Conservation (phyloP, 305 asterid genomes). For the Stenogyne calaminthoides region DNA sequence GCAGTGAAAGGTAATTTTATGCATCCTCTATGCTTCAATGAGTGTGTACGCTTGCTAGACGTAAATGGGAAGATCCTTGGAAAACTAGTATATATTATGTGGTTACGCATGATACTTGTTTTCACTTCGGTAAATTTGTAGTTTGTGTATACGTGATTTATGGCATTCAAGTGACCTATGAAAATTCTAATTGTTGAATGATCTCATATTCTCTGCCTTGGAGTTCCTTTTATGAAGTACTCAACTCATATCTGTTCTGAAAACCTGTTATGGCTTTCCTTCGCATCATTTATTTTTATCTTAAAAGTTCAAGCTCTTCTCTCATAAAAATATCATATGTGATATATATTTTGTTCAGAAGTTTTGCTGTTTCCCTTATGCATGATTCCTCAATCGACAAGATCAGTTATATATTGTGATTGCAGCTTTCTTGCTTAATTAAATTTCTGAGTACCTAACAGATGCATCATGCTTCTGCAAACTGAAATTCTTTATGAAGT, state of each 20-base stretch:
- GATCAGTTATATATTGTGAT: not conserved
- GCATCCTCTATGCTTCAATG: conserved; percentile 2
- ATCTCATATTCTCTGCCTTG: not conserved
- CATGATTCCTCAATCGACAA: not conserved
- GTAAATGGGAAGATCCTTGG: not conserved
- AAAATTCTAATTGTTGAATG: not conserved
- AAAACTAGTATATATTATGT: not conserved
- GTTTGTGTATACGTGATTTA: not conserved
- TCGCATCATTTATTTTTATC: not conserved
- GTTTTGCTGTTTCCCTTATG: not conserved
- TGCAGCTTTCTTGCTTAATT: conserved; percentile 8
- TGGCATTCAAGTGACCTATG: not conserved
- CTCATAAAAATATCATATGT: not conserved
- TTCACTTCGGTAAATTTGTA: not conserved
- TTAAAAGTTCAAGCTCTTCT: not conserved
- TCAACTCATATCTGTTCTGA: not conserved
- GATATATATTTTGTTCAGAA: not conserved
- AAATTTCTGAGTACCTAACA: conserved; percentile 5
- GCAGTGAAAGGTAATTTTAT: conserved; percentile 7
- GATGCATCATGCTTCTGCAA: not conserved
- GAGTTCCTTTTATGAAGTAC: not conserved
- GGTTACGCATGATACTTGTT: not conserved
- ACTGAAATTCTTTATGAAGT: not conserved
- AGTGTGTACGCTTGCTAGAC: not conserved
- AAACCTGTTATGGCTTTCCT: not conserved